Base-by-base conservation (phyloP, 2,329 filamentous ascomycete genomes). In the Periglandula ipomoeae region DNA sequence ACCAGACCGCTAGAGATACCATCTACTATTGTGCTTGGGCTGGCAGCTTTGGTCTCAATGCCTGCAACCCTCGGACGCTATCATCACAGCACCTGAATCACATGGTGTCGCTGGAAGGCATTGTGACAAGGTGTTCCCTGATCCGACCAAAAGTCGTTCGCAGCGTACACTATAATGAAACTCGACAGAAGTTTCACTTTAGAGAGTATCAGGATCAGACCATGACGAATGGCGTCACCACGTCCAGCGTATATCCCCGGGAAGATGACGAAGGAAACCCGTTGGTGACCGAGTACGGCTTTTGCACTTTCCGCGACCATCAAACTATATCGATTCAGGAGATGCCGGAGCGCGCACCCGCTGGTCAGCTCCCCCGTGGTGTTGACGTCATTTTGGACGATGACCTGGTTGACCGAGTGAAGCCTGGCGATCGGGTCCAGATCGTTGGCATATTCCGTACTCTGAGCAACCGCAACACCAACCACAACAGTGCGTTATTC, bases 311-410 rank as follows among this genome's bases (percentile, higher is more conserved):
- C 69, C 80, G 91, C 61, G 93, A 98, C 65, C 93, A 98, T 64
- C 93, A 98, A 67, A 95, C 88, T 15, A 89, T 98, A 52, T 96
- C 91, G 0, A 96, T 98, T 56, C 93, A 98, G 69, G 93, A 98
- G 72, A 98, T 98, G 93, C 93, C 93, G 1, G 93, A 98, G 68
- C 78, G 91, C 58, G 93, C 93, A 2, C 93, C 93, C 47, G 91
- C 93, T 51, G 93, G 93, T 47, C 93, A 97, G 72, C 78, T 98
- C 55, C 93, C 93, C 51, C 84, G 93, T 47, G 89, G 91, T 49
- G 93, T 98, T 17, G 93, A 98, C 67, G 90, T 97, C 13, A 90
- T 98, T 57, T 73, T 98, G 55, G 93, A 98, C 64, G 93, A 98
- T 64, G 93, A 98, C 64, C 75, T 98, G 47, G 93, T 97, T 15